These are phyloP conservation scores for Globisporangium okanoganense DNA, from an alignment of 352 stramenopile species.

Conservation along the genomic window DNA sequence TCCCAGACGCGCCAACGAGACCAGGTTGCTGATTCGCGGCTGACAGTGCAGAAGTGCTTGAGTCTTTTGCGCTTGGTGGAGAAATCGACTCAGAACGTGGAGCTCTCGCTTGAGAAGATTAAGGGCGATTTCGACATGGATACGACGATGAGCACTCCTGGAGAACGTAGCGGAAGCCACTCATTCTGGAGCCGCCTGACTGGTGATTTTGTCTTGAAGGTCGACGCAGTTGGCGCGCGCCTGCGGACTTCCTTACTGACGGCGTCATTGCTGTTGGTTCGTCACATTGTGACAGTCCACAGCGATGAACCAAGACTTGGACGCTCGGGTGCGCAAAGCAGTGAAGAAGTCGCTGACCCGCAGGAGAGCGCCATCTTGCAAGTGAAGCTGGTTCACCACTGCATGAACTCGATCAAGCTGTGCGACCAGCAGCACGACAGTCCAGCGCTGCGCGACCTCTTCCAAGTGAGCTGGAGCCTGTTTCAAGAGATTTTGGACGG, in stretches of 20 bases:
- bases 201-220: constrained; percentile 21
- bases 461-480: constrained; percentile 64
- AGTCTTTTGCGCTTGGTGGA: constrained; percentile 29
- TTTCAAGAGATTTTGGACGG: constrained; percentile 54
- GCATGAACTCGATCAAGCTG: constrained; percentile 40
- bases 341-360: constrained; percentile 5
- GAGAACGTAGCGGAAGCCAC: neutral
- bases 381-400: constrained; percentile 54
- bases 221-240: constrained; percentile 21
- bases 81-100: constrained; percentile 18
- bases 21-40: constrained; percentile 12
- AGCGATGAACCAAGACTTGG: neutral
- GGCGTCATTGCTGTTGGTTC: constrained; percentile 40
- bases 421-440: constrained; percentile 28
- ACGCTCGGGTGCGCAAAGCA: neutral
- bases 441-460: constrained; percentile 23
- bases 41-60: constrained; percentile 28
- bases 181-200: constrained; percentile 31
- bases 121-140: constrained; percentile 11
- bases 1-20: constrained; percentile 46
- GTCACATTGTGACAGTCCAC: constrained; percentile 36
- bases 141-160: constrained; percentile 1
- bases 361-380: constrained; percentile 23
- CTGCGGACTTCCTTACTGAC: constrained; percentile 50
- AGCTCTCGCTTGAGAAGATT: constrained; percentile 19